Evolutionary conservation across 345 rosid species (phyloP), one percentile per base, ranked within the genome.

Genomic region (Trapa bicornis): DNA sequence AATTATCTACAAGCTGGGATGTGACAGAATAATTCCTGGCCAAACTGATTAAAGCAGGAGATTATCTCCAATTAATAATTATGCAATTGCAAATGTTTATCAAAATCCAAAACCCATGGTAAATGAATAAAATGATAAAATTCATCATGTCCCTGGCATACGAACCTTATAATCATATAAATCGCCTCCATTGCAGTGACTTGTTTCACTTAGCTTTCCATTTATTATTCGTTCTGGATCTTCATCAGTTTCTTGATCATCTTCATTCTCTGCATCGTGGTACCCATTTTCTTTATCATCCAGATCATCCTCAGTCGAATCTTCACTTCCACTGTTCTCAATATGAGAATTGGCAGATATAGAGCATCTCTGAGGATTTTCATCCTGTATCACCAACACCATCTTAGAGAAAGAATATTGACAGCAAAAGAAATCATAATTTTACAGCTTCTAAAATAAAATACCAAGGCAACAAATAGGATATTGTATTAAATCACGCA

Each of bases 141-240:
- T 4, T 38, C 10, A 62, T 12, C 43, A 37, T 13, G 45, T 65
- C 67, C 11, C 66, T 64, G 70, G 53, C 71, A 74, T 56, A 58
- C 47, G 77, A 70, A 89, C 96, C 99, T 91, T 94, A 74, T 88
- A 86, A 69, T 88, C 96, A 76, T 91, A 94, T 56, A 89, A 88
- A 84, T 94, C 99, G 63, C 86, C 82, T 79, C 86, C 87, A 64
- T 86, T 88, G 72, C 78, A 86, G 54, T 87, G 86, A 58, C 99
- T 91, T 77, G 88, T 89, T 81, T 91, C 99, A 79, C 95, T 94
- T 79, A 89, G 80, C 76, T 91, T 94, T 70, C 97, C 99, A 79
- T 97, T 91, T 63, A 79, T 81, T 35, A 76, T 82, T 48, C 90
- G 79, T 73, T 84, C 92, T 67, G 77, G 85, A 58, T 89, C 96